Evolutionary conservation across 2,329 filamentous ascomycete genomes (phyloP).

Genomic region (Aureobasidium melanogenum): DNA sequence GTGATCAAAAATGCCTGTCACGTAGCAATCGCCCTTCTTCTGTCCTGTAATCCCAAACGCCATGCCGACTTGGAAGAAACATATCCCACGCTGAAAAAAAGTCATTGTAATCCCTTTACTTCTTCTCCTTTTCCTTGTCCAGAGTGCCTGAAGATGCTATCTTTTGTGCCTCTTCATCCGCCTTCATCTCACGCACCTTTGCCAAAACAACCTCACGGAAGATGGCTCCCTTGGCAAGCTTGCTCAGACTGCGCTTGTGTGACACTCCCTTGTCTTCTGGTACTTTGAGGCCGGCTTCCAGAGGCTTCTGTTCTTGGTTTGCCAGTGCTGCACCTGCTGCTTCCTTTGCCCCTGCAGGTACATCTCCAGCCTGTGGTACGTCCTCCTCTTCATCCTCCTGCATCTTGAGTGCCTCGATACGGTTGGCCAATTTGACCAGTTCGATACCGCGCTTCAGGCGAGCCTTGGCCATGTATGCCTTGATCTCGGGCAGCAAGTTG

Average conservation of each 20-base stretch:
- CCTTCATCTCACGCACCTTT: conserved; percentile 88
- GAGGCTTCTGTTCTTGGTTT: conserved; percentile 20
- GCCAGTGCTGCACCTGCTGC: conserved; percentile 42
- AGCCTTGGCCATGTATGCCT: conserved; percentile 83
- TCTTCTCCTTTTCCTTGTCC: not conserved
- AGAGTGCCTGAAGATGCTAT: not conserved
- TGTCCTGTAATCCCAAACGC: conserved; percentile 1
- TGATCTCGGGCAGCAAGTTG: conserved; percentile 95
- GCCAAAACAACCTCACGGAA: conserved; percentile 92
- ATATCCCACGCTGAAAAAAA: not conserved
- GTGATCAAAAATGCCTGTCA: not conserved
- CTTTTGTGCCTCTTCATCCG: conserved; percentile 56
- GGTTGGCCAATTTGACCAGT: conserved; percentile 89
- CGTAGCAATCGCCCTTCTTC: not conserved
- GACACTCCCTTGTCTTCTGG: conserved; percentile 21
- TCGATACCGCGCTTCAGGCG: conserved; percentile 90
- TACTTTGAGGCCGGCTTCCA: conserved; percentile 15
- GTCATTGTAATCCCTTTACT: not conserved
- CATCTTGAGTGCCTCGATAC: conserved; percentile 89
- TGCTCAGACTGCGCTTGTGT: conserved; percentile 47
- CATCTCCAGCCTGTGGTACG: conserved; percentile 45
- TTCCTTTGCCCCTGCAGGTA: conserved; percentile 54
- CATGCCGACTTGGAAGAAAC: not conserved
- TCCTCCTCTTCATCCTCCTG: conserved; percentile 81
- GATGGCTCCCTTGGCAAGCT: conserved; percentile 59